Percentiles rank a stretch among this genome's conserved stretches.
Evolutionary conservation across 179 eudicot genomes (phyloP).

Genomic region (Nepenthes alata): DNA sequence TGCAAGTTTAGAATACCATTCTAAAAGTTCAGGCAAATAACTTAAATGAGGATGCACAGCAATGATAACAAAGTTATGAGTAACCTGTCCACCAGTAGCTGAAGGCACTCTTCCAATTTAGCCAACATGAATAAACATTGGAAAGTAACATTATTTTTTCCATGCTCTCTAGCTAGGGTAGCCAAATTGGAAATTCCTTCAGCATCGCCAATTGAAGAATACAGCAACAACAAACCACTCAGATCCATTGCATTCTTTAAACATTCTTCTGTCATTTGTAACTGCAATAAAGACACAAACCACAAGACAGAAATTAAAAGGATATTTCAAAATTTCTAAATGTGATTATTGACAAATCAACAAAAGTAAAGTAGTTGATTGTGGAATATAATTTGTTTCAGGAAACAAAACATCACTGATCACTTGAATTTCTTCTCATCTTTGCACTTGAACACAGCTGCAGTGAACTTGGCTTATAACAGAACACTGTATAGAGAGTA

Average conservation of each 20-base stretch:
- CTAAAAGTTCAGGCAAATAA: conserved; percentile 1
- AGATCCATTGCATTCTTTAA: conserved; percentile 78
- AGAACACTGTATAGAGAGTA: too few species aligned
- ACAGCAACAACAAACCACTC: conserved; percentile 87
- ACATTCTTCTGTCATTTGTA: conserved; percentile 88
- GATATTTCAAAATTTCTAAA: not conserved
- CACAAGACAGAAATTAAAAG: not conserved
- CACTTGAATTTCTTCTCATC: too few species aligned
- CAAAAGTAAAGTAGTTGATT: not conserved
- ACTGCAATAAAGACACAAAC: conserved; percentile 22
- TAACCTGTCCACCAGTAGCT: conserved; percentile 82
- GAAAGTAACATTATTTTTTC: conserved; percentile 90
- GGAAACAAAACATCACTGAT: too few species aligned
- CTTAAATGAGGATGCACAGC: not conserved
- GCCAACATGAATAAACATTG: conserved; percentile 81
- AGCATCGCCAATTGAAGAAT: conserved; percentile 91
- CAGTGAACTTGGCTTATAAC: too few species aligned
- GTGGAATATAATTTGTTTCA: not conserved
- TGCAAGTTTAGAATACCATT: conserved; percentile 13
- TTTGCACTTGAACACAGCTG: too few species aligned
- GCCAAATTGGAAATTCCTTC: conserved; percentile 76
- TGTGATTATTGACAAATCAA: not conserved
- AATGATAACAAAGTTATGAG: not conserved
- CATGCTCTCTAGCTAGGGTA: conserved; percentile 66
- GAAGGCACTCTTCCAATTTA: conserved; percentile 81